phyloP scores from a whole-genome alignment of 2,329 filamentous ascomycete genomes.

The Coniochaeta sp. region DNA sequence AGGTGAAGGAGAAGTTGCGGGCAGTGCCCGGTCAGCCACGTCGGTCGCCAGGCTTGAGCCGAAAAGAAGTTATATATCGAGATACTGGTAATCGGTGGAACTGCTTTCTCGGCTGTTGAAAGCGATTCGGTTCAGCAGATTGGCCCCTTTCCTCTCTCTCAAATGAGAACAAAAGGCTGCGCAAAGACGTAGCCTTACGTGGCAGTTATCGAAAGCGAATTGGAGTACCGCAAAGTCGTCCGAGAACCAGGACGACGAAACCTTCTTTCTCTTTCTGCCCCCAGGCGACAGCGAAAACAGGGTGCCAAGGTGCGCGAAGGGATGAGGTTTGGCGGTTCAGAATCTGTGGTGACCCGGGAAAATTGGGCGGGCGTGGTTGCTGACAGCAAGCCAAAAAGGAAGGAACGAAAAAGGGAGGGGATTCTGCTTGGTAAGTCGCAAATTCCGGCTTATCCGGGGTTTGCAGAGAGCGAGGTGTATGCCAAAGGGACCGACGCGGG shows the following conservation, averaged over 20 bases:
- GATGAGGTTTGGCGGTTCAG: neutral
- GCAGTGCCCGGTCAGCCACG: constrained; percentile 34
- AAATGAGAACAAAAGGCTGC: neutral
- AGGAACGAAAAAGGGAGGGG: neutral
- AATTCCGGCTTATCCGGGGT: constrained; percentile 1
- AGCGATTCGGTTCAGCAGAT: neutral
- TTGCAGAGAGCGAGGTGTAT: neutral
- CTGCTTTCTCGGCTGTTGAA: neutral
- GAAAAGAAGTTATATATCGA: constrained; percentile 9
- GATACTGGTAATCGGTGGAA: neutral
- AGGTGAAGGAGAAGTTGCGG: constrained; percentile 23
- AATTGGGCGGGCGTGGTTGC: neutral
- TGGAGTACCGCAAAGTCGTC: neutral
- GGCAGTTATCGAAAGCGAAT: neutral
- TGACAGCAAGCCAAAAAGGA: constrained; percentile 1
- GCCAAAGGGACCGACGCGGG: neutral
- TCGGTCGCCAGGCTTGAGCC: constrained; percentile 32
- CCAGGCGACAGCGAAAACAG: neutral
- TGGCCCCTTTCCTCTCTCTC: neutral
- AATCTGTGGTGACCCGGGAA: neutral
- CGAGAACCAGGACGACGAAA: neutral
- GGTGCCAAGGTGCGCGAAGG: constrained; percentile 1
- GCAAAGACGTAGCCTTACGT: neutral
- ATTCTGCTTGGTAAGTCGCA: constrained; percentile 1
- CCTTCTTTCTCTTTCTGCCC: neutral